These are phyloP conservation scores for Porcisia deanei DNA, from an alignment of 208 protist species.

Conservation along the genomic window DNA sequence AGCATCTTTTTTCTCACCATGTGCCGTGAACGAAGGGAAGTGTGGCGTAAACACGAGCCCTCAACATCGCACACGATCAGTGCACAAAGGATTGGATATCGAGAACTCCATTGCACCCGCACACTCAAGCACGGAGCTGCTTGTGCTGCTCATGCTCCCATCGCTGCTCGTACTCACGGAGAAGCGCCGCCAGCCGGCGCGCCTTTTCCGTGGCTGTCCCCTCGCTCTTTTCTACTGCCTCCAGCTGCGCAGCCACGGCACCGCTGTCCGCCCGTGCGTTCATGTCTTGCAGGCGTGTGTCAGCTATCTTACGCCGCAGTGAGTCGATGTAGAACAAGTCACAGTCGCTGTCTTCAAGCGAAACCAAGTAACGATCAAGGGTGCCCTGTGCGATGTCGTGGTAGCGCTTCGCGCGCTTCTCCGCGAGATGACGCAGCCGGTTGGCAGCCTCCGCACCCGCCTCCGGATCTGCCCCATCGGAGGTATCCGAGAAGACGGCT, in stretches of 20 bases:
- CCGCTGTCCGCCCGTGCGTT: slow-evolving; percentile 14
- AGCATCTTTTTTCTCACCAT: no score
- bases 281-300: slow-evolving; percentile 11
- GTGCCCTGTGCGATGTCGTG: slow-evolving; percentile 25
- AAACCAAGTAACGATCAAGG: slow-evolving; percentile 42
- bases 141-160: slow-evolving; percentile 21
- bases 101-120: no score
- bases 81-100: no score
- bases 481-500: slow-evolving; percentile 1
- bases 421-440: background rate
- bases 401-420: slow-evolving; percentile 23
- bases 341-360: slow-evolving; percentile 49
- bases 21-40: no score
- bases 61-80: no score
- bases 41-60: no score
- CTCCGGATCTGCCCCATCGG: background rate
- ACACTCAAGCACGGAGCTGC: background rate
- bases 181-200: slow-evolving; percentile 2
- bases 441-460: background rate
- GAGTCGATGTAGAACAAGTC: slow-evolving; percentile 33
- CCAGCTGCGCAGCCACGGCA: slow-evolving; percentile 7
- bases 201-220: slow-evolving; percentile 6
- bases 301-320: slow-evolving; percentile 19
- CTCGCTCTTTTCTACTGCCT: slow-evolving; percentile 13
- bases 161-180: slow-evolving; percentile 10